Evolutionary conservation across 1,284 basidiomycete genomes (phyloP).

Genomic region (Blastosporella zonata): DNA sequence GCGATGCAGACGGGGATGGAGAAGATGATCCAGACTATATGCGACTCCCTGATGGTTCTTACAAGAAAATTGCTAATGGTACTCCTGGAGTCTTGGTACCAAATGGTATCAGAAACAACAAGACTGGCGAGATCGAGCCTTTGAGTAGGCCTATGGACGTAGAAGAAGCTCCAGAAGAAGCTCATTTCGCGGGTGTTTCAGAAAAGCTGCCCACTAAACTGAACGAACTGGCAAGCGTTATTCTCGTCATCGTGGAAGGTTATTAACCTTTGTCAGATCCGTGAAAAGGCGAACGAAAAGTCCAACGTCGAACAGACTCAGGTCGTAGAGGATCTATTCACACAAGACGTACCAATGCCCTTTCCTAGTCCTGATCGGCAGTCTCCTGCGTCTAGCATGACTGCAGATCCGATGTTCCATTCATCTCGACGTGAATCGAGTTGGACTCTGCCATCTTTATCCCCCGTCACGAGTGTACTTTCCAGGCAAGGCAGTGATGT

Average conservation of each 20-base stretch:
- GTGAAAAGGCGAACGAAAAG: slow-evolving; percentile 20
- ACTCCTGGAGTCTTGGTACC: slow-evolving; percentile 30
- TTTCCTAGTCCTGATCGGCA: slow-evolving; percentile 10
- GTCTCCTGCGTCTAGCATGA: slow-evolving; percentile 10
- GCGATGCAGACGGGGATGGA: slow-evolving; percentile 45
- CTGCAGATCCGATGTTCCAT: slow-evolving; percentile 4
- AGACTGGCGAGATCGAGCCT: slow-evolving; percentile 40
- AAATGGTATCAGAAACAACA: slow-evolving; percentile 46
- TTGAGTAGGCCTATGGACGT: slow-evolving; percentile 27
- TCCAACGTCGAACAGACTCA: slow-evolving; percentile 45
- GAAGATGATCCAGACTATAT: slow-evolving; percentile 46
- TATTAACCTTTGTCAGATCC: slow-evolving; percentile 21
- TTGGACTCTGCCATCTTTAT: slow-evolving; percentile 12
- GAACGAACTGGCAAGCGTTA: slow-evolving; percentile 48
- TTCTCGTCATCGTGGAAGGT: not conserved
- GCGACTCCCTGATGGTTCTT: slow-evolving; percentile 38
- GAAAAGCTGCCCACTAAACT: slow-evolving; percentile 56
- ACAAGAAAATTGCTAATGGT: slow-evolving; percentile 20
- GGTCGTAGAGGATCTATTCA: slow-evolving; percentile 20
- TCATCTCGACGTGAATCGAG: slow-evolving; percentile 3
- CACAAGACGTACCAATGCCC: slow-evolving; percentile 17
- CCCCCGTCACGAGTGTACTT: slow-evolving; percentile 20
- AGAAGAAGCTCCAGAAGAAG: slow-evolving; percentile 40
- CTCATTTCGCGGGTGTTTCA: slow-evolving; percentile 47
- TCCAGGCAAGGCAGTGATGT: slow-evolving; percentile 27